Conservation (phyloP, 495 filamentous ascomycete species). For the Podospora comata region DNA sequence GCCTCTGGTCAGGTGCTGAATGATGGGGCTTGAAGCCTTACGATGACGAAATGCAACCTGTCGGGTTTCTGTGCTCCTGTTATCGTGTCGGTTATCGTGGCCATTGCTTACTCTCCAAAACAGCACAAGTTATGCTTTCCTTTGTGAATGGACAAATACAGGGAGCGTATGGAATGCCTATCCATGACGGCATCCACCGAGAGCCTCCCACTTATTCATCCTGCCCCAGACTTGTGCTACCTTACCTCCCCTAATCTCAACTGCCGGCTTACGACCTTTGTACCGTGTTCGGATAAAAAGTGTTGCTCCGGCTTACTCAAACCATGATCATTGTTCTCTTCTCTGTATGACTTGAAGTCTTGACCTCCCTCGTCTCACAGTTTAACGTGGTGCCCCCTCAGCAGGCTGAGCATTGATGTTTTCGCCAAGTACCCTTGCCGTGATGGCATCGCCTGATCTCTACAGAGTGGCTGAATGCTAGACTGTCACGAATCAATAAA, state of each 20-base stretch:
- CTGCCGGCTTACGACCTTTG: constrained; percentile 4
- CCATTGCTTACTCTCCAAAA: constrained; percentile 7
- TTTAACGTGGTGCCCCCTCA: too few species aligned
- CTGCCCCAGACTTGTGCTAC: not conserved
- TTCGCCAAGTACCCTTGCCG: too few species aligned
- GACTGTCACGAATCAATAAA: too few species aligned
- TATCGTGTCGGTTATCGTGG: not conserved
- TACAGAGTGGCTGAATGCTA: too few species aligned
- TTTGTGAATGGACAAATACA: not conserved
- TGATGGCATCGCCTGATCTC: too few species aligned
- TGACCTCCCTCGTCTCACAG: too few species aligned
- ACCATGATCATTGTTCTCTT: too few species aligned
- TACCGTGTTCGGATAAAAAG: constrained; percentile 1
- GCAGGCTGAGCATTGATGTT: too few species aligned
- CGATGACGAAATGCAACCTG: constrained; percentile 35
- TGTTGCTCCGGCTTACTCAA: not conserved
- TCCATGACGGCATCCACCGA: not conserved
- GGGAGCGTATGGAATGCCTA: not conserved
- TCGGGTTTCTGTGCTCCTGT: not conserved
- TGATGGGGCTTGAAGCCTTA: constrained; percentile 8
- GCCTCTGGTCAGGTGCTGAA: not conserved
- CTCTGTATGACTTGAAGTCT: too few species aligned
- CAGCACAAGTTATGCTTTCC: not conserved
- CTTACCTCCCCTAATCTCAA: not conserved
- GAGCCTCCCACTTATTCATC: not conserved